phyloP scores from a whole-genome alignment of 352 stramenopile species.

The Saprolegnia parasitica region DNA sequence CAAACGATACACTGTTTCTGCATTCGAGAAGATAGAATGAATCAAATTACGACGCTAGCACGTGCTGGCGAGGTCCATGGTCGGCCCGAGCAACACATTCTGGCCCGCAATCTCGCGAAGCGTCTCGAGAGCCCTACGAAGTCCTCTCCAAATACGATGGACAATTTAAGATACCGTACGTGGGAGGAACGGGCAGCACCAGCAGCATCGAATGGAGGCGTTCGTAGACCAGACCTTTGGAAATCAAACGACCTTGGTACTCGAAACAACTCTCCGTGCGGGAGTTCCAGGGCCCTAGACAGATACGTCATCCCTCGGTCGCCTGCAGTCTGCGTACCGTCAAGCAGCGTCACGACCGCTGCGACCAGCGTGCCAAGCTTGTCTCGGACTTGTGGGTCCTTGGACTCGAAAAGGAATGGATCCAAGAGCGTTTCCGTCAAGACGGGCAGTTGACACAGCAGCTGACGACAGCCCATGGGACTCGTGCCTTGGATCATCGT shows the following conservation, averaged over 20 bases:
- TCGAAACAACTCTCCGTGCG: conserved; percentile 18
- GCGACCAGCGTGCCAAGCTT: conserved; percentile 31
- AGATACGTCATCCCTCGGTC: conserved; percentile 38
- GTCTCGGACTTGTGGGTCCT: conserved; percentile 37
- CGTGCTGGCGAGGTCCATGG: too few species aligned
- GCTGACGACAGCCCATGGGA: conserved; percentile 37
- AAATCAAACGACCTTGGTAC: conserved; percentile 21
- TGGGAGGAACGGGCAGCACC: conserved; percentile 29
- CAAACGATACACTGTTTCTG: too few species aligned
- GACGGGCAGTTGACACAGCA: conserved; percentile 55
- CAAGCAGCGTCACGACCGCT: conserved; percentile 42
- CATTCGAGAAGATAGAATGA: too few species aligned
- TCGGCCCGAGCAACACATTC: too few species aligned
- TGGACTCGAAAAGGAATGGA: conserved; percentile 44
- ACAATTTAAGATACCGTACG: conserved; percentile 7
- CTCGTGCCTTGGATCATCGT: conserved; percentile 49
- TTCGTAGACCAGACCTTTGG: conserved; percentile 24
- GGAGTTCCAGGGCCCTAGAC: conserved; percentile 26
- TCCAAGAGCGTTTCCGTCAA: conserved; percentile 44
- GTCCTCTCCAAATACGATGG: neutral
- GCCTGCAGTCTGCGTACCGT: conserved; percentile 50
- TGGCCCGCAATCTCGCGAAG: neutral
- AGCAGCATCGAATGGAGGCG: conserved; percentile 45
- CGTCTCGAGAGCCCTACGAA: neutral
- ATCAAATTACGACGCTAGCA: too few species aligned